Evolutionary conservation across 2,329 filamentous ascomycete species (phyloP), one percentile per base, ranked within the genome.

Genomic region (Cordyceps militaris): DNA sequence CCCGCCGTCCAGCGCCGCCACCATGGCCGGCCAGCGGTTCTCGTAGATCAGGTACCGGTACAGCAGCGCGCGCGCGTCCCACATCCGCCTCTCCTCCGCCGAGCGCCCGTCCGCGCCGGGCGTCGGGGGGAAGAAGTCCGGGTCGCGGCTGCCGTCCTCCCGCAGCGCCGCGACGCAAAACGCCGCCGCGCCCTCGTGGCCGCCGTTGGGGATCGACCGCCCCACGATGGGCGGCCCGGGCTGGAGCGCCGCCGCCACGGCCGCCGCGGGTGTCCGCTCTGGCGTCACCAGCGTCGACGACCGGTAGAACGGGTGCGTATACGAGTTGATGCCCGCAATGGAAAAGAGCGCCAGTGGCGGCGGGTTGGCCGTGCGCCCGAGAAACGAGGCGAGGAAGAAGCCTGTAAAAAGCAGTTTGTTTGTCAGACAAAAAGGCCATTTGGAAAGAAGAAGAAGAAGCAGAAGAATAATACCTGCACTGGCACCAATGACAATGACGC

Each of bases 301-400:
- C 59, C 65, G 67, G 64, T 70, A 73, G 63, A 72, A 72, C 5
- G 55, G 58, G 50, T 73, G 71, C 24, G 64, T 66, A 56, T 72
- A 72, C 9, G 70, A 71, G 48, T 67, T 64, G 60, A 73, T 72
- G 30, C 70, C 71, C 1, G 65, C 65, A 60, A 71, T 69, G 59
- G 67, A 69, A 30, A 73, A 61, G 24, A 73, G 63, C 1, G 71
- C 70, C 1, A 68, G 13, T 1, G 70, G 71, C 4, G 66, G 61
- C 1, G 68, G 68, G 1, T 59, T 50, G 56, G 64, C 60, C 44
- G 70, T 64, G 48, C 70, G 69, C 16, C 67, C 67, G 16, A 68
- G 57, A 44, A 68, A 58, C 3, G 61, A 55, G 13, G 68, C 66
- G 47, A 67, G 57, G 59, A 73, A 71, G 61, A 71, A 69, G 26